phyloP scores from a whole-genome alignment of 768 basidiomycete species.

The Candolleomyces aberdarensis region DNA sequence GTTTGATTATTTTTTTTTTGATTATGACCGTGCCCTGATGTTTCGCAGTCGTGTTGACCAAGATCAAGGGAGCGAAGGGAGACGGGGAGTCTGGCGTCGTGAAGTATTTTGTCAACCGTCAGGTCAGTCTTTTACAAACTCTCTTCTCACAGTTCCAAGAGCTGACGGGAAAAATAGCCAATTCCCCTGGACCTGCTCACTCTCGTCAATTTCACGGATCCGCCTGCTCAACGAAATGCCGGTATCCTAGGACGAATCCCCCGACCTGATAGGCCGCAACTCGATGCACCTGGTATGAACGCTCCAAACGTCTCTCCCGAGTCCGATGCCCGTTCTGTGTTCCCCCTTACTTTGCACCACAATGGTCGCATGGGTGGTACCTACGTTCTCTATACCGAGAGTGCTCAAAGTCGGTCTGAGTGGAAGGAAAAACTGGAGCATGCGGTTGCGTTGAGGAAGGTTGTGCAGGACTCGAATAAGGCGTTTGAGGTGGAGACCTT shows the following conservation, averaged over 20 bases:
- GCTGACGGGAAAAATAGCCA: constrained; percentile 47
- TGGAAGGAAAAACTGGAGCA: constrained; percentile 92
- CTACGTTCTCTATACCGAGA: constrained; percentile 86
- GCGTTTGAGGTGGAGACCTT: constrained; percentile 92
- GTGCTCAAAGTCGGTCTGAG: constrained; percentile 66
- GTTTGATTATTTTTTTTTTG: background rate
- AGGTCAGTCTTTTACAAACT: constrained; percentile 44
- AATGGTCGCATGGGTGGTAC: constrained; percentile 85
- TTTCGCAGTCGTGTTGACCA: constrained; percentile 82
- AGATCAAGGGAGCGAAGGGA: constrained; percentile 54
- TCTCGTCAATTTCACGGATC: constrained; percentile 79
- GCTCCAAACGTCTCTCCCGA: constrained; percentile 31
- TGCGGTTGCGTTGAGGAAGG: constrained; percentile 78
- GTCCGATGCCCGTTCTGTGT: constrained; percentile 72
- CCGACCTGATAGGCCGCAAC: constrained; percentile 32
- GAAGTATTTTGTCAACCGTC: constrained; percentile 76
- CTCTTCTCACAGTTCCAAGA: constrained; percentile 2
- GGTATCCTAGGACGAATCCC: constrained; percentile 65
- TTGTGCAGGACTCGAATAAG: constrained; percentile 91
- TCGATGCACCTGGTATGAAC: constrained; percentile 17
- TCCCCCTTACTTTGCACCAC: constrained; percentile 86
- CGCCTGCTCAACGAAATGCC: constrained; percentile 68
- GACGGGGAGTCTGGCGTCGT: constrained; percentile 71
- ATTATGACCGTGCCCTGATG: constrained; percentile 11
- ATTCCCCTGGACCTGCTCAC: constrained; percentile 90